phyloP scores from a whole-genome alignment of 225 moss, liverwort and hornwort genomes.

The Rhytidiadelphus loreus region DNA sequence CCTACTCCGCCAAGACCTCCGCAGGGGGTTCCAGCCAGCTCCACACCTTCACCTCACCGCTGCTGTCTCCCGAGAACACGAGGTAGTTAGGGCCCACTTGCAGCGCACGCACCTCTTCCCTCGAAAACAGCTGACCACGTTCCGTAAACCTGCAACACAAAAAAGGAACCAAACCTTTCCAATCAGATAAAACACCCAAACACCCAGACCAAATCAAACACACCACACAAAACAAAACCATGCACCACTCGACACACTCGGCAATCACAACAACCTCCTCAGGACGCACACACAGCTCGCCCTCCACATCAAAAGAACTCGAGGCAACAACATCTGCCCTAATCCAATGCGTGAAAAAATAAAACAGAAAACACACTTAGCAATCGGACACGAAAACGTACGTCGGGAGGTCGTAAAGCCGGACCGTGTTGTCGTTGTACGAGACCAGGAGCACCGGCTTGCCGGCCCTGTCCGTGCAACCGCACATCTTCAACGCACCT shows the following conservation, averaged over 20 bases:
- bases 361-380: not conserved
- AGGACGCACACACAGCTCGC: not conserved
- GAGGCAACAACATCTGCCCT: not conserved
- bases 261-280: not conserved
- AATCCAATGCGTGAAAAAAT: not conserved
- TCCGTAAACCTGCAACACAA: constrained; percentile 33
- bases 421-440: constrained; percentile 87
- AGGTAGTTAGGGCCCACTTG: constrained; percentile 34
- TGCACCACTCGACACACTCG: not conserved
- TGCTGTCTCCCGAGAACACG: constrained; percentile 43
- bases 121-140: constrained; percentile 53
- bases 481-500: constrained; percentile 80
- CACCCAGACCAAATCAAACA: not conserved
- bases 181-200: not conserved
- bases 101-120: constrained; percentile 57
- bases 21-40: constrained; percentile 6
- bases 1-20: constrained; percentile 19
- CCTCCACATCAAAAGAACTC: not conserved
- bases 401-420: constrained; percentile 90
- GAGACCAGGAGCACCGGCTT: constrained; percentile 84
- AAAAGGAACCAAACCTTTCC: not conserved
- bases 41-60: constrained; percentile 53
- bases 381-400: constrained; percentile 9
- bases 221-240: not conserved
- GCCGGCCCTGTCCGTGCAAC: constrained; percentile 54